Evolutionary conservation across 2,329 filamentous ascomycete genomes (phyloP), one percentile per base, ranked within the genome.

Genomic region (Fusarium dlaminii): DNA sequence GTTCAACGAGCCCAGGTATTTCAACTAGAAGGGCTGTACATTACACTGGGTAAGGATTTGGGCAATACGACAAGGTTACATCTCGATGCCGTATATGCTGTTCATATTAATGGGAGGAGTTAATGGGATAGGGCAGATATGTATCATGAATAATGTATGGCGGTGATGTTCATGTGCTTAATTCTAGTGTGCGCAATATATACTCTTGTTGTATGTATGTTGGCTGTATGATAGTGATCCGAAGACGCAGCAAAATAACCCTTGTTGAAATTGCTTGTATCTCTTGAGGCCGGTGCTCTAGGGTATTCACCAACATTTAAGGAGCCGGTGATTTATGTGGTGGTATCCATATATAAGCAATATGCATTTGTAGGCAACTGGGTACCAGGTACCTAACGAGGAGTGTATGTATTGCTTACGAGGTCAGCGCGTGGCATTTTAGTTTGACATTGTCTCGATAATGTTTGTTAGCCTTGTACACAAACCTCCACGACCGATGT

Each of bases 1-100:
- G 36, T 98, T 99, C 83, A 89, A 98, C 76, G 94, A 97, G 84
- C 95, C 95, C 56, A 89, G 93, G 81, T 98, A 96, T 80, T 92
- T 83, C 73, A 75, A 75, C 55, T 75, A 75, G 52, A 18, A 73
- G 66, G 49, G n/a, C n/a, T 59, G 30, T 29, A 45, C 12, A 34
- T 36, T 58, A 45, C 17, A 12, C 24, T 42, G 43, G n/a, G 18
- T 32, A 27, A 29, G 56, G 52, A 37, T 42, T 40, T 69, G 58
- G 59, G 56, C 30, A 56, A 67, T 68, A 57, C 49, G 61, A 45
- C 30, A 57, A 48, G 39, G 59, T 63, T 30, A 58, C 64, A 29
- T 58, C 43, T 43, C 45, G 39, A 63, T 54, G 46, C 42, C 46
- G 22, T 40, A 54, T 59, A 54, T 56, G 57, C 34, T 30, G 14